A percentile compares a stretch with the other conserved stretches of the same genome.
These are phyloP conservation scores for Limonomyces culmigenus DNA, from an alignment of 1,284 basidiomycete species.

Conservation along the genomic window DNA sequence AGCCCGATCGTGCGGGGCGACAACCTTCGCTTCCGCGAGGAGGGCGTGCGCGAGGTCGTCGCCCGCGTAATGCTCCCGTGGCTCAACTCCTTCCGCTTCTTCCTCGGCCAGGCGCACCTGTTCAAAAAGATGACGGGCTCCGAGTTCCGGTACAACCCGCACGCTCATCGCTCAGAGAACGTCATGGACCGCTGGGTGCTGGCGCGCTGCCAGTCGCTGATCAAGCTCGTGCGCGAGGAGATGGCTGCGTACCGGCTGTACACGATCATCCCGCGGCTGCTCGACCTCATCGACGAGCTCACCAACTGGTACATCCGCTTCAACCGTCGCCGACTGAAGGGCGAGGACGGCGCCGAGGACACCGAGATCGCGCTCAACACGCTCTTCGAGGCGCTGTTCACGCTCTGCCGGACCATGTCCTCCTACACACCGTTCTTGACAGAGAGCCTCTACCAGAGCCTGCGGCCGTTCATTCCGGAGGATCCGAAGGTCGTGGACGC, in stretches of 20 bases:
- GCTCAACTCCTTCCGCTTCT: slow-evolving; percentile 99
- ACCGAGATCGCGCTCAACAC: slow-evolving; percentile 87
- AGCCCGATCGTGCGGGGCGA: slow-evolving; percentile 97
- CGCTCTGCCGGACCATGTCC: slow-evolving; percentile 90
- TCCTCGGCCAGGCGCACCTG: slow-evolving; percentile 87
- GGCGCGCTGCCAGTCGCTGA: slow-evolving; percentile 92
- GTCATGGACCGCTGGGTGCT: slow-evolving; percentile 99
- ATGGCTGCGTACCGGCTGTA: slow-evolving; percentile 98
- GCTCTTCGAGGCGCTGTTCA: slow-evolving; percentile 89
- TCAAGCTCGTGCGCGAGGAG: slow-evolving; percentile 81
- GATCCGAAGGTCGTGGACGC: slow-evolving; percentile 58
- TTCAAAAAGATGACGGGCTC: slow-evolving; percentile 71
- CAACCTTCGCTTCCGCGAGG: slow-evolving; percentile 95
- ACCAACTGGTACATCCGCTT: slow-evolving; percentile 99
- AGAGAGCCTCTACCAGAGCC: slow-evolving; percentile 90
- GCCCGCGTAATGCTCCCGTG: slow-evolving; percentile 94
- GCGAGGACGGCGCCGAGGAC: slow-evolving; percentile 84
- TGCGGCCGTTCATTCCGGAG: slow-evolving; percentile 73
- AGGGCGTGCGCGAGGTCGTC: slow-evolving; percentile 93
- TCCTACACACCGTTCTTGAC: slow-evolving; percentile 98
- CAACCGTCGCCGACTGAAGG: slow-evolving; percentile 92
- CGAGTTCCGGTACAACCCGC: slow-evolving; percentile 78
- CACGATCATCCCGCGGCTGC: slow-evolving; percentile 88
- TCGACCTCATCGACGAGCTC: slow-evolving; percentile 89
- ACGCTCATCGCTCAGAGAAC: slow-evolving; percentile 75